These are phyloP conservation scores for Fusarium albidum DNA, from an alignment of 2,329 filamentous ascomycete species.

Conservation along the genomic window DNA sequence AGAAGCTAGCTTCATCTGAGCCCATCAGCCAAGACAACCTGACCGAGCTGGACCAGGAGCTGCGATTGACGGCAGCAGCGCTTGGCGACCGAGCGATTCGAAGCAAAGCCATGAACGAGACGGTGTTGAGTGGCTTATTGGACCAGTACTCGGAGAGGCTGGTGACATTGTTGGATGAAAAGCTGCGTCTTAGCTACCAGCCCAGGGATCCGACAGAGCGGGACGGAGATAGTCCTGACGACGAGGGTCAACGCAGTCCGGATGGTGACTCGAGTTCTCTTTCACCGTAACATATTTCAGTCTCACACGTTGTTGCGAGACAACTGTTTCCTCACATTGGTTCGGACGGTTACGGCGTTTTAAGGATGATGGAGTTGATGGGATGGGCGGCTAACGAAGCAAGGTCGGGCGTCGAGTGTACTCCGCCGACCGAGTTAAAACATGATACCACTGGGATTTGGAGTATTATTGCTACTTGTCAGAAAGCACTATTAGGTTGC, in stretches of 20 bases:
- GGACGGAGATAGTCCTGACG: slow-evolving; percentile 41
- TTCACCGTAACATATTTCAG: slow-evolving; percentile 38
- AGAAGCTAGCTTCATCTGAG: slow-evolving; percentile 66
- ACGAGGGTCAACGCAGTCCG: slow-evolving; percentile 44
- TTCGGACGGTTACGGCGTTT: slow-evolving; percentile 34
- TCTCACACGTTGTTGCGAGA: slow-evolving; percentile 27
- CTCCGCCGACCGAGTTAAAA: slow-evolving; percentile 37
- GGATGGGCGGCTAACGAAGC: slow-evolving; percentile 28
- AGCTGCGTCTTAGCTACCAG: slow-evolving; percentile 61
- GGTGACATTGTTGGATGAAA: slow-evolving; percentile 76
- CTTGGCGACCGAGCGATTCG: slow-evolving; percentile 65
- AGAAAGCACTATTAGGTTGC: slow-evolving; percentile 18
- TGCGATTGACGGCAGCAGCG: slow-evolving; percentile 69
- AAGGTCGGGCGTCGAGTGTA: slow-evolving; percentile 25
- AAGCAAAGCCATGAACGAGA: slow-evolving; percentile 64
- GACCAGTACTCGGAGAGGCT: slow-evolving; percentile 80
- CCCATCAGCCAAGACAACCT: slow-evolving; percentile 65
- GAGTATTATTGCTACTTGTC: slow-evolving; percentile 32
- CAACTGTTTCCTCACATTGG: slow-evolving; percentile 8
- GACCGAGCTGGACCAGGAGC: slow-evolving; percentile 70
- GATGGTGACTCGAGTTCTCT: slow-evolving; percentile 47
- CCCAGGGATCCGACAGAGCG: slow-evolving; percentile 39
- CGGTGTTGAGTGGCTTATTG: slow-evolving; percentile 68
- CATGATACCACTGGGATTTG: slow-evolving; percentile 48
- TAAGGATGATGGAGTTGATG: slow-evolving; percentile 18